phyloP scores from a whole-genome alignment of 1,284 basidiomycete species.

The Fomitopsis betulina region DNA sequence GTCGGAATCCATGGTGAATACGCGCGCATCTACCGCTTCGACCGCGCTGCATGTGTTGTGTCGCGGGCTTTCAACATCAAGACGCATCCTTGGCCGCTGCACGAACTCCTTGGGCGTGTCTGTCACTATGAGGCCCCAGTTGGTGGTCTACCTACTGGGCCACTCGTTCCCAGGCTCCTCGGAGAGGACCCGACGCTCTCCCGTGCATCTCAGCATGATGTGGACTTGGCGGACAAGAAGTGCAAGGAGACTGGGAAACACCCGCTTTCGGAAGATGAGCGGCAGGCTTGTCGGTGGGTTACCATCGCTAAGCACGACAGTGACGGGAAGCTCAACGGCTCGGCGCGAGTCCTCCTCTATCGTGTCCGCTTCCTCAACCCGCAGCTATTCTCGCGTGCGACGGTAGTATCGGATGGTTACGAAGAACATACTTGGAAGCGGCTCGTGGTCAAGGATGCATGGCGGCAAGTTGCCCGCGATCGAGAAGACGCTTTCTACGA shows the following conservation, averaged over 20 bases:
- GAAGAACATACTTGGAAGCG: background rate
- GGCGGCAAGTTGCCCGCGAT: background rate
- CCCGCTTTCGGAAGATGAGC: no score
- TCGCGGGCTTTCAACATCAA: background rate
- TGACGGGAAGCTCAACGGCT: background rate
- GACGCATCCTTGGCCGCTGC: background rate
- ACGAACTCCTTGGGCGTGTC: background rate
- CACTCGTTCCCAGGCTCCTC: background rate
- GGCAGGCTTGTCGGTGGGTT: no score
- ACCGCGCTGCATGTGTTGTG: slow-evolving; percentile 5
- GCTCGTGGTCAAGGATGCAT: background rate
- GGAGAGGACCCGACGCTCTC: background rate
- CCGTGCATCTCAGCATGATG: background rate
- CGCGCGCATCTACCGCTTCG: no score
- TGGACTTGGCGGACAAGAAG: no score
- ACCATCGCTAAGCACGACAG: background rate
- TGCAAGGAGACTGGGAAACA: no score
- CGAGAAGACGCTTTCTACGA: no score
- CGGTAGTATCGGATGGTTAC: background rate
- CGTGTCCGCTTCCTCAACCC: no score
- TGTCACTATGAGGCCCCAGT: background rate
- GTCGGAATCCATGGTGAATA: no score
- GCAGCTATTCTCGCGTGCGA: background rate
- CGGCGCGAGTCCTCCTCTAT: background rate
- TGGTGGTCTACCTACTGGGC: background rate